Evolutionary conservation across 768 basidiomycete genomes (phyloP), one percentile per base, ranked within the genome.

Genomic region (Serendipita vermifera): DNA sequence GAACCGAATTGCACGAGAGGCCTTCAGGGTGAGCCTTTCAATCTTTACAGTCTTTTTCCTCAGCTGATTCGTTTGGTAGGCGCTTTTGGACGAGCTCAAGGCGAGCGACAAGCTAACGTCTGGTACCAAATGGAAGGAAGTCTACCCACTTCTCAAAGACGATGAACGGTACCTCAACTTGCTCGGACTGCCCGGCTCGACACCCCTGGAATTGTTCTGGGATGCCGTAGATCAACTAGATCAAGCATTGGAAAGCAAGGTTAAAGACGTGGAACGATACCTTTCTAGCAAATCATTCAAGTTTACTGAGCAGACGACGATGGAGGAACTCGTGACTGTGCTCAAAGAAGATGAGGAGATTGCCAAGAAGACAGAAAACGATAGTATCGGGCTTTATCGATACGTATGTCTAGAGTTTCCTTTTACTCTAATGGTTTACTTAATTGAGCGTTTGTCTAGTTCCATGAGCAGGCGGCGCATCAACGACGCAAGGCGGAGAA

Each of bases 171-270:
- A 98, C 70, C 74, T 84, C 38, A 75, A 78, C 59, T 81, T 98
- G 69, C 80, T 98, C 15, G 94, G 96, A 14, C 87, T 85, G 62
- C 87, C 88, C 5, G 96, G 96, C 13, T 94, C 91, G 1, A 92
- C 87, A 61, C 93, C 94, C 1, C 76, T 99, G 29, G 96, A 99
- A 64, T 77, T 98, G 3, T 98, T 96, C 70, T 96, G 92, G 90
- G 94, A 98, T 68, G 66, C 77, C 7, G 84, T 96, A 40, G 96
- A 99, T 68, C 75, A 73, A 38, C 75, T 96, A 2, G 92, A 91
- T 64, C 87, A 92, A 65, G 77, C 82, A 60, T 77, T 94, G 15
- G 90, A 92, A 59, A 76, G 76, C 17, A 87, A 87, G 64, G 58
- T 54, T 53, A 66, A 65, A 24, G 62, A 67, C 54, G 67, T 70